Evolutionary conservation across 2,329 filamentous ascomycete genomes (phyloP).

Genomic region (Colletotrichum theobromicola): DNA sequence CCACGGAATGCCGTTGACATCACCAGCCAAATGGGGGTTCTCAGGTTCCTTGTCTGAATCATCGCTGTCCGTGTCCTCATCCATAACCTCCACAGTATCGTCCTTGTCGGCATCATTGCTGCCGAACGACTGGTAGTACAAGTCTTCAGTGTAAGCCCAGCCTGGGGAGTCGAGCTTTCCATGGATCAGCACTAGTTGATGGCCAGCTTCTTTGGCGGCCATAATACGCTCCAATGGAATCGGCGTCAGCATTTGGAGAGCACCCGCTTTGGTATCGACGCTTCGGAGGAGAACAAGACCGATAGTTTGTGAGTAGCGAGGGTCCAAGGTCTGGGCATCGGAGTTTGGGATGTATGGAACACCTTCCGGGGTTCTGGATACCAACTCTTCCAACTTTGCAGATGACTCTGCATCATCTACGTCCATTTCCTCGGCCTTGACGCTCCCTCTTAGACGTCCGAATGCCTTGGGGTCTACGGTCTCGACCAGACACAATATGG

Average conservation of each 20-base stretch:
- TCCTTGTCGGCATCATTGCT: constrained; percentile 25
- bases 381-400: constrained; percentile 27
- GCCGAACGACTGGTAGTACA: constrained; percentile 45
- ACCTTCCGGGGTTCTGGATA: constrained; percentile 51
- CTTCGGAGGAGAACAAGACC: constrained; percentile 74
- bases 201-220: constrained; percentile 43
- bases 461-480: constrained; percentile 61
- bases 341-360: constrained; percentile 68
- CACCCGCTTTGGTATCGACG: constrained; percentile 59
- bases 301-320: constrained; percentile 61
- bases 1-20: constrained; percentile 55
- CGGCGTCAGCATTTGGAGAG: constrained; percentile 72
- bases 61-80: constrained; percentile 40
- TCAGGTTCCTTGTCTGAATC: constrained; percentile 33
- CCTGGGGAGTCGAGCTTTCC: constrained; percentile 72
- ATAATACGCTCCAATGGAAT: constrained; percentile 46
- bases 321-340: constrained; percentile 61
- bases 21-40: constrained; percentile 22
- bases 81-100: constrained; percentile 37
- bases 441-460: constrained; percentile 29
- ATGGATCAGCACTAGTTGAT: constrained; percentile 66
- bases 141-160: constrained; percentile 73
- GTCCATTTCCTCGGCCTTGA: constrained; percentile 17
- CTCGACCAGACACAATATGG: constrained; percentile 70
- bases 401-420: constrained; percentile 7